These are phyloP conservation scores for Penicillium decumbens DNA, from an alignment of 2,329 filamentous ascomycete genomes.

Conservation along the genomic window DNA sequence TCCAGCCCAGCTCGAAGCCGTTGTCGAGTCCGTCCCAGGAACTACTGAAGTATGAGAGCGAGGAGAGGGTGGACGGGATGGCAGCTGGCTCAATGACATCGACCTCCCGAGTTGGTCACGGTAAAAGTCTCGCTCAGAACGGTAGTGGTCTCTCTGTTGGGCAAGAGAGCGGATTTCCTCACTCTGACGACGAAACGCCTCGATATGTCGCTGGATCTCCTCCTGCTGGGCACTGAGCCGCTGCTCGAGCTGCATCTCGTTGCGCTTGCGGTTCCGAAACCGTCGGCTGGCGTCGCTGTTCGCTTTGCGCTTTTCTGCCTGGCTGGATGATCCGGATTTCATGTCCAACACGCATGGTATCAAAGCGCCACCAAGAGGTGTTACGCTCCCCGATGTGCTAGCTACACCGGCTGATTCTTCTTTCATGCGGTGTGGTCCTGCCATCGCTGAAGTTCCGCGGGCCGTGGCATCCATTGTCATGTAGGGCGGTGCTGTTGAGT, in stretches of 20 bases:
- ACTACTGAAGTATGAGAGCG: conserved; percentile 8
- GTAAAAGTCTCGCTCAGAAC: conserved; percentile 39
- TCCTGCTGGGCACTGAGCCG: conserved; percentile 36
- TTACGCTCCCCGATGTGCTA: conserved; percentile 11
- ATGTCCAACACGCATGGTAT: conserved; percentile 39
- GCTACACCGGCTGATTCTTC: conserved; percentile 17
- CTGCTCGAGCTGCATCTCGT: conserved; percentile 39
- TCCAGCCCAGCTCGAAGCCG: conserved; percentile 10
- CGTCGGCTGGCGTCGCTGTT: conserved; percentile 42
- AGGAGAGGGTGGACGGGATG: conserved; percentile 33
- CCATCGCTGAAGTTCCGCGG: conserved; percentile 23
- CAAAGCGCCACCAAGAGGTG: conserved; percentile 20
- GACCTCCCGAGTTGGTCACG: conserved; percentile 32
- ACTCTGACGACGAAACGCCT: conserved; percentile 28
- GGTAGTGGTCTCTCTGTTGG: conserved; percentile 39
- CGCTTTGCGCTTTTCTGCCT: conserved; percentile 41
- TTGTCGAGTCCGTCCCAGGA: conserved; percentile 7
- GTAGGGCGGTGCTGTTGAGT: conserved; percentile 23
- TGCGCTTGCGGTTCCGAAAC: conserved; percentile 42
- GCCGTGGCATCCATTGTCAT: conserved; percentile 24
- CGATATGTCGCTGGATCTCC: conserved; percentile 32
- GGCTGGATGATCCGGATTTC: conserved; percentile 40
- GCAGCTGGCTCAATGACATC: conserved; percentile 24
- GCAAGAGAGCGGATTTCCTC: conserved; percentile 34
- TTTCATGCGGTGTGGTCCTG: conserved; percentile 13